A percentile compares a stretch with the other conserved stretches of the same genome.
Conservation (phyloP, 2,329 filamentous ascomycete species). For the Diplodia intermedia region DNA sequence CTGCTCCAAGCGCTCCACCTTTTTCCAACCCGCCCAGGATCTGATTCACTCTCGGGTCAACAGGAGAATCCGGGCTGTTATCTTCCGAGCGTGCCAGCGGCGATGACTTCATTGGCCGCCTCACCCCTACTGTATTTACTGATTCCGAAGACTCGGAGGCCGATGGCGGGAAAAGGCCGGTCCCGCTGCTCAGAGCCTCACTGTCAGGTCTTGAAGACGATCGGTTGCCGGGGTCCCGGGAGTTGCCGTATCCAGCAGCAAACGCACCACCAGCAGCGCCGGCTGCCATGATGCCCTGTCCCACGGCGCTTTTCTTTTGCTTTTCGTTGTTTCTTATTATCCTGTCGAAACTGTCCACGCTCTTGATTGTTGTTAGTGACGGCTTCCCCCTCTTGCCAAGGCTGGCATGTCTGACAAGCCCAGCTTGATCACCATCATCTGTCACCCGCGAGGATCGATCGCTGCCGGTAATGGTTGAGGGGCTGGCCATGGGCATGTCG, state of each 20-base stretch:
- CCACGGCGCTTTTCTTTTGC: constrained; percentile 35
- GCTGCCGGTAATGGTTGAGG: constrained; percentile 16
- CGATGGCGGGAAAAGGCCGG: constrained; percentile 44
- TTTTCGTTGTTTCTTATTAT: constrained; percentile 34
- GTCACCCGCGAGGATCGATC: constrained; percentile 40
- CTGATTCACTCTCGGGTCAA: constrained; percentile 36
- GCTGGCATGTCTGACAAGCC: constrained; percentile 57
- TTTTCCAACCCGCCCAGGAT: constrained; percentile 43
- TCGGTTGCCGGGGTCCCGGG: constrained; percentile 19
- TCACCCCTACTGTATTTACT: constrained; percentile 39
- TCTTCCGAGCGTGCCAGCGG: constrained; percentile 2
- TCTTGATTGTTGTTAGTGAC: constrained; percentile 57
- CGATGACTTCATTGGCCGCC: constrained; percentile 33
- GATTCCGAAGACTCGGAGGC: constrained; percentile 44
- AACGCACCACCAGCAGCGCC: constrained; percentile 35
- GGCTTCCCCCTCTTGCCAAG: constrained; percentile 56
- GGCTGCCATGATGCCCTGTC: constrained; percentile 30
- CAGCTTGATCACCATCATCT: constrained; percentile 47
- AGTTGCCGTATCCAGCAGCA: constrained; percentile 39
- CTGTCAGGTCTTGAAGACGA: constrained; percentile 38
- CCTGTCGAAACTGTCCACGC: constrained; percentile 46
- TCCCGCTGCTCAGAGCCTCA: constrained; percentile 43
- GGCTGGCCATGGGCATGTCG: constrained; percentile 45
- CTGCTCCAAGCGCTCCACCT: constrained; percentile 43
- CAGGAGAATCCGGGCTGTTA: constrained; percentile 35